These are phyloP conservation scores for Camellia sinensis DNA, from an alignment of 148 eudicot genomes.

Conservation along the genomic window DNA sequence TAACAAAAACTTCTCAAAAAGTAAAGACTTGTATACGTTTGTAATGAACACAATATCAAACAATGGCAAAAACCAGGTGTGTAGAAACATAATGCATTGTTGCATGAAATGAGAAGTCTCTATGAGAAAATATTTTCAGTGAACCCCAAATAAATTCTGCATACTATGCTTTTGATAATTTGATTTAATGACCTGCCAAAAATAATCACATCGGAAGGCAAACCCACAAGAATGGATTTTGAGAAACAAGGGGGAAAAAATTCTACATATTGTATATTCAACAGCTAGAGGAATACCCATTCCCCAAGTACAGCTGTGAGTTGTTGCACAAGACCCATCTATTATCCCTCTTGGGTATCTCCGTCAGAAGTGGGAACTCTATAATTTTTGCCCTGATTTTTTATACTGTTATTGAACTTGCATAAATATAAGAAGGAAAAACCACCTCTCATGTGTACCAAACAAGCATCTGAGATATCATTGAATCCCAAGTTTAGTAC, in stretches of 20 bases:
- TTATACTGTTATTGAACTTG: neutral
- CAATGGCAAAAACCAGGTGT: neutral
- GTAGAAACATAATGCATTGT: neutral
- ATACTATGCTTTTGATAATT: neutral
- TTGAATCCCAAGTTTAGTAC: slow-evolving; percentile 91
- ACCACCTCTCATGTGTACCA: slow-evolving; percentile 76
- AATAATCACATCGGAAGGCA: neutral
- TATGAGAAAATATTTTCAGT: neutral
- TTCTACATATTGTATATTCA: neutral
- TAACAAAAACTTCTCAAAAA: neutral
- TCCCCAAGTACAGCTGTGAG: neutral
- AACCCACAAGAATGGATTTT: no score
- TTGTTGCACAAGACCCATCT: neutral
- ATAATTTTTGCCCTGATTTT: neutral
- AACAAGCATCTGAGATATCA: slow-evolving; percentile 70
- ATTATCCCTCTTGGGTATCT: neutral
- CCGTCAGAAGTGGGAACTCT: neutral
- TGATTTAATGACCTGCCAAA: neutral
- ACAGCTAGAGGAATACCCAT: neutral
- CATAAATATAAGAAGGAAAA: slow-evolving; percentile 1
- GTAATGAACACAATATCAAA: neutral
- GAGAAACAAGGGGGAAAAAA: neutral
- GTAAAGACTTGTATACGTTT: neutral
- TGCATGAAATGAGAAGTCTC: neutral
- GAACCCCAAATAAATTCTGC: neutral